Base-by-base conservation (phyloP, 176 grass and related monocot species). In the Cymbopogon citratus region DNA sequence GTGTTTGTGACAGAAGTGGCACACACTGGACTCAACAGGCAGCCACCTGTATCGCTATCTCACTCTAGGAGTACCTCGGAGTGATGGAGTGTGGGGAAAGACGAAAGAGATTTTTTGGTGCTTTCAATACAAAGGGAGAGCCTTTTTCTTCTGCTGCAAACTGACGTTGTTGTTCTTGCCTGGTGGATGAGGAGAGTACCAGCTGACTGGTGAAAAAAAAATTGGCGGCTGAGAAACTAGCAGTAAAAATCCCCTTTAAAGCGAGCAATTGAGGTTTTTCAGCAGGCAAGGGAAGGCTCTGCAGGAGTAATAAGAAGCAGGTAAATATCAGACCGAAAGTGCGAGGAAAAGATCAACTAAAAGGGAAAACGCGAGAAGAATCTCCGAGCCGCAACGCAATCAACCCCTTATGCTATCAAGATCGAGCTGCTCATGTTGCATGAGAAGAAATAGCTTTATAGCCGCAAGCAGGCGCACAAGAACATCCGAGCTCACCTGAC, bases 141-240 rank as follows among this genome's bases (percentile, higher is more conserved):
- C 69, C 69, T 80, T 84, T 84, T 79, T 48, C 72, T 14, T 80
- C 61, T 74, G 28, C 14, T 51, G 41, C 77, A 69, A 71, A 72
- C 26, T 66, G 59, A 28, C 36, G 66, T 1, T 68, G 46, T 23
- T 66, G 43, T 80, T 86, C 57, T 57, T 29, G 60, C 76, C 66
- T 43, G 62, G 36, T 62, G 54, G 54, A 52, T n/a, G 52, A 2
- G 48, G 28, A 9, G 71, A 15, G 72, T 67, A 11, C 34, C 25
- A 57, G 24, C 10, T 41, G 14, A 11, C 24, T 19, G 71, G 62
- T 41, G 11, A n/a, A n/a, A n/a, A 40, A 12, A 75, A 84, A 84
- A 1, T 11, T 15, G 43, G 29, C 24, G 28, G 64, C 12, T 39
- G 5, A 24, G 12, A 8, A 24, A 11, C 2, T 48, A n/a, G 56